Conservation (phyloP, 345 rosid genomes). For the Eucalyptus viminalis region DNA sequence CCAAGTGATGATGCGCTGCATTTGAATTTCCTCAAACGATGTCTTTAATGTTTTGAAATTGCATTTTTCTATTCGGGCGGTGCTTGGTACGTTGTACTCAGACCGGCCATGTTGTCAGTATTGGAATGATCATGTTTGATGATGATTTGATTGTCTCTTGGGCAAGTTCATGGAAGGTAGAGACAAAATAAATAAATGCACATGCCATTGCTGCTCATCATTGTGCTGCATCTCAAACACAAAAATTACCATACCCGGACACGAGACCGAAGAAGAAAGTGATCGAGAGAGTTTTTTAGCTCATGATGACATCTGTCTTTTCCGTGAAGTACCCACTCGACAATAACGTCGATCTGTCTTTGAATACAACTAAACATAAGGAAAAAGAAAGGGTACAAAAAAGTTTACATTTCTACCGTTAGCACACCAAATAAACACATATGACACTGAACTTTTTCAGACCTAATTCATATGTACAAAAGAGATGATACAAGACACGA, state of each 20-base stretch:
- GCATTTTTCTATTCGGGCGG: not conserved
- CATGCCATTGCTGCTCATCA: not conserved
- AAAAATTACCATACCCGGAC: not conserved
- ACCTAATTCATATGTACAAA: not conserved
- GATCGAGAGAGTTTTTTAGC: not conserved
- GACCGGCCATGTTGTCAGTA: not conserved
- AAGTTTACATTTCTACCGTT: not conserved
- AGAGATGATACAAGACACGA: not conserved
- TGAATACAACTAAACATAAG: not conserved
- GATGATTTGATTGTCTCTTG: not conserved
- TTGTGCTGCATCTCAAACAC: not conserved
- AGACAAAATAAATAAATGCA: not conserved
- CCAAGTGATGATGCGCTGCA: constrained; percentile 1
- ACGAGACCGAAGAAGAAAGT: not conserved
- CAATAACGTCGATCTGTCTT: not conserved
- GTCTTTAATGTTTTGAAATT: not conserved
- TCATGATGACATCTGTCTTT: not conserved
- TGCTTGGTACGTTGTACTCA: not conserved
- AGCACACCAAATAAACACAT: not conserved
- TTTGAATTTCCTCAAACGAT: not conserved
- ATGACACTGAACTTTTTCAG: not conserved
- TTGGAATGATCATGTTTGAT: not conserved
- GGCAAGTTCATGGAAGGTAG: not conserved
- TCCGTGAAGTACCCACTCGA: not conserved
- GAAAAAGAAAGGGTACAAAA: not conserved